Conservation (phyloP, 2,329 filamentous ascomycete genomes). For the Escovopsis sp. region DNA sequence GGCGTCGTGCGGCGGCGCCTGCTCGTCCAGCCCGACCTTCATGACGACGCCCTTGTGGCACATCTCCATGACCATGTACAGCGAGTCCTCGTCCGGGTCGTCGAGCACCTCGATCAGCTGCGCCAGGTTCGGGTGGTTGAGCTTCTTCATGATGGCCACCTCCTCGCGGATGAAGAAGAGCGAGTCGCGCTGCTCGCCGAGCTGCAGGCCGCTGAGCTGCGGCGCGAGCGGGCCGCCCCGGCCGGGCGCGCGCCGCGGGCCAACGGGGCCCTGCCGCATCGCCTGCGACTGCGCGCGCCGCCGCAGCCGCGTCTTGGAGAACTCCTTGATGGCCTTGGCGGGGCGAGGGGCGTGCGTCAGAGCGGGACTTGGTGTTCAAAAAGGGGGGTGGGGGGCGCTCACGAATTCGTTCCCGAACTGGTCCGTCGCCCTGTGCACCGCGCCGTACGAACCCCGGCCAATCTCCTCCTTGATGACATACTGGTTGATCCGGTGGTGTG, state of each 20-base stretch:
- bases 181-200: slow-evolving; percentile 51
- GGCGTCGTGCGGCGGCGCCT: slow-evolving; percentile 65
- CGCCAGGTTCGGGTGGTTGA: slow-evolving; percentile 90
- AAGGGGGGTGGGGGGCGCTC: slow-evolving; percentile 21
- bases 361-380: background rate
- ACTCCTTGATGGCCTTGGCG: slow-evolving; percentile 80
- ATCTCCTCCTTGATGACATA: slow-evolving; percentile 92
- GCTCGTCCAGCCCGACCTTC: slow-evolving; percentile 81
- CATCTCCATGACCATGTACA: slow-evolving; percentile 99
- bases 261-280: slow-evolving; percentile 38
- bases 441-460: slow-evolving; percentile 87
- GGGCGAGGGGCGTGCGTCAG: too few species aligned
- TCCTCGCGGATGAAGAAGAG: slow-evolving; percentile 86
- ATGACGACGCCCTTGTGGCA: slow-evolving; percentile 96
- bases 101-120: slow-evolving; percentile 87
- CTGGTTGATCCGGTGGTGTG: slow-evolving; percentile 83
- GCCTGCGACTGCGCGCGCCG: slow-evolving; percentile 86
- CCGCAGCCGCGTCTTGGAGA: slow-evolving; percentile 80
- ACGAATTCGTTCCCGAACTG: slow-evolving; percentile 91
- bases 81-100: slow-evolving; percentile 84
- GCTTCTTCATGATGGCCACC: slow-evolving; percentile 98
- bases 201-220: slow-evolving; percentile 14
- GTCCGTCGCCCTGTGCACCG: slow-evolving; percentile 80
- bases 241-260: slow-evolving; percentile 15
- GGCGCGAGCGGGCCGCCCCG: slow-evolving; percentile 11